phyloP scores from a whole-genome alignment of 345 rosid genomes.

The Brassica nigra region DNA sequence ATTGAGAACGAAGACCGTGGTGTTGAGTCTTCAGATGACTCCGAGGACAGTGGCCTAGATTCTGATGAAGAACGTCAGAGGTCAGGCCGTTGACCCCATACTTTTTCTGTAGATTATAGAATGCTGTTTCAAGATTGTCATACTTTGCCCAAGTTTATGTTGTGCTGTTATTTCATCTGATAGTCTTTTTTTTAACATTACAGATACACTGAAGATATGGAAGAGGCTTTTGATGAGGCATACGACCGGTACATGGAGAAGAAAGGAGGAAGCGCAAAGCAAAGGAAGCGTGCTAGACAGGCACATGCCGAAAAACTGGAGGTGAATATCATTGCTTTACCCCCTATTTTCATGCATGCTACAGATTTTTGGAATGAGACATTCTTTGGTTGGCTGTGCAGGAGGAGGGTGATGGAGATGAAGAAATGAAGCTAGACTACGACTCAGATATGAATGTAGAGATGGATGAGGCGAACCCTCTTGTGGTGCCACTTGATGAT shows the following conservation, averaged over 20 bases:
- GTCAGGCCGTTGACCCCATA: slow-evolving; percentile 38
- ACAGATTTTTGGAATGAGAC: background rate
- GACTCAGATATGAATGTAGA: slow-evolving; percentile 69
- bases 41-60: slow-evolving; percentile 63
- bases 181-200: slow-evolving; percentile 27
- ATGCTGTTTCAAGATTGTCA: background rate
- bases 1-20: slow-evolving; percentile 57
- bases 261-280: slow-evolving; percentile 79
- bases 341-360: background rate
- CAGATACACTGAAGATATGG: slow-evolving; percentile 81
- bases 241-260: slow-evolving; percentile 68
- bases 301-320: slow-evolving; percentile 64
- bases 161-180: background rate
- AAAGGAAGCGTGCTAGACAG: slow-evolving; percentile 78
- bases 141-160: slow-evolving; percentile 11
- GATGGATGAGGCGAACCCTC: slow-evolving; percentile 80
- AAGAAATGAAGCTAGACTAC: slow-evolving; percentile 51
- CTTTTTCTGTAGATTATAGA: background rate
- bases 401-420: slow-evolving; percentile 55
- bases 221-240: slow-evolving; percentile 75
- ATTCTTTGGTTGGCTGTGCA: slow-evolving; percentile 34
- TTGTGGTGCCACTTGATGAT: slow-evolving; percentile 71
- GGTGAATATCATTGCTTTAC: slow-evolving; percentile 43
- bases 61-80: slow-evolving; percentile 80
- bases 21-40: slow-evolving; percentile 45